Conservation (phyloP, 441 rosid genomes). For the Gossypium schwendimanii region DNA sequence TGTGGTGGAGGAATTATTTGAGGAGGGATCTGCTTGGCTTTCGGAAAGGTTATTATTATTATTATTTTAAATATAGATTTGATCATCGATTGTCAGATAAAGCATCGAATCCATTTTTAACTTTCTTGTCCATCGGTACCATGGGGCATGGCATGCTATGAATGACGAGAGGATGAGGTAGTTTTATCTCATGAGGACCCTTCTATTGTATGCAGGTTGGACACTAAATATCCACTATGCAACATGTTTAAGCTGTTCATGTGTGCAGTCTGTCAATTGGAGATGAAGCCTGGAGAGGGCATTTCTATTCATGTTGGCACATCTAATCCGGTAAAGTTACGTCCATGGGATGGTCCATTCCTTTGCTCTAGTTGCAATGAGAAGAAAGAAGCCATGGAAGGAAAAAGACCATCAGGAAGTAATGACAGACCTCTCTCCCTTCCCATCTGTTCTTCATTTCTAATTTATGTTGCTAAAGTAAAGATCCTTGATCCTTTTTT, state of each 20-base stretch:
- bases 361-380: conserved; percentile 93
- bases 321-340: conserved; percentile 49
- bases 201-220: conserved; percentile 59
- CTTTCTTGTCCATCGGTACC: background rate
- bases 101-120: background rate
- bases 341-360: conserved; percentile 99
- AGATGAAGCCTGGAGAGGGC: conserved; percentile 92
- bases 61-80: background rate
- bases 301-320: conserved; percentile 77
- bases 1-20: conserved; percentile 78
- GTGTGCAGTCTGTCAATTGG: conserved; percentile 97
- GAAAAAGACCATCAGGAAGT: conserved; percentile 79
- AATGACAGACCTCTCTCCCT: conserved; percentile 8
- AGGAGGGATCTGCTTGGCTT: conserved; percentile 96
- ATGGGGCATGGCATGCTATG: too few species aligned
- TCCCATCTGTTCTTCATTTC: background rate
- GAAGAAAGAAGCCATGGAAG: conserved; percentile 98
- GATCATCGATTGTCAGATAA: background rate
- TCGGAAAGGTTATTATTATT: conserved; percentile 69
- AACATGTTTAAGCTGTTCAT: conserved; percentile 90
- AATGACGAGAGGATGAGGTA: background rate
- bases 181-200: conserved; percentile 12
- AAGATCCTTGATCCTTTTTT: background rate
- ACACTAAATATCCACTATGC: conserved; percentile 87
- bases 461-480: conserved; percentile 3